These are phyloP conservation scores for Coemansia sp. DNA, from an alignment of 192 early-diverging fungal species.

Conservation along the genomic window DNA sequence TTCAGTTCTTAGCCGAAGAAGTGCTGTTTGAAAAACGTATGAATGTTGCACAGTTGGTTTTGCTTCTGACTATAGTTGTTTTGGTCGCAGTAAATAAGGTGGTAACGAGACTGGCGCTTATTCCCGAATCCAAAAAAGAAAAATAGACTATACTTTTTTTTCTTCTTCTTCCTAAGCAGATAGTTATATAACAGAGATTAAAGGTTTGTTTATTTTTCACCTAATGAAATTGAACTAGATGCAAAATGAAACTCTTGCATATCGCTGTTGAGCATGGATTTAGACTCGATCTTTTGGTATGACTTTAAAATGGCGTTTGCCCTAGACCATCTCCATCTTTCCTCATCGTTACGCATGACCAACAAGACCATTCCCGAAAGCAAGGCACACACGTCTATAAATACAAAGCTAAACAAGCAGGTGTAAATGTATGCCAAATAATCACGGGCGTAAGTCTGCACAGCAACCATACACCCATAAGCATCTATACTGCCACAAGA, in stretches of 20 bases:
- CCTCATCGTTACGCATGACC: slow-evolving; percentile 43
- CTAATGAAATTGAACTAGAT: not conserved
- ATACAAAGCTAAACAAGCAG: slow-evolving; percentile 42
- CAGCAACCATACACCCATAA: slow-evolving; percentile 38
- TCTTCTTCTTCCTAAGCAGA: not conserved
- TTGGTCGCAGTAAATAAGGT: slow-evolving; percentile 53
- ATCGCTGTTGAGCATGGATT: slow-evolving; percentile 1
- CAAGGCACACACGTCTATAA: slow-evolving; percentile 37
- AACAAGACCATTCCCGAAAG: slow-evolving; percentile 37
- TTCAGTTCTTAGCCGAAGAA: slow-evolving; percentile 53
- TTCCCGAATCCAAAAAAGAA: slow-evolving; percentile 56
- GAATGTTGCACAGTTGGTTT: slow-evolving; percentile 54
- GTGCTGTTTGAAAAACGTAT: slow-evolving; percentile 59
- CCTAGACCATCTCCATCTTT: slow-evolving; percentile 45
- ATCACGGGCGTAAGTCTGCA: slow-evolving; percentile 35
- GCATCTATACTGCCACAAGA: slow-evolving; percentile 16
- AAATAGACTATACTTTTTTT: slow-evolving; percentile 17
- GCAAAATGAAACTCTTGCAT: not conserved
- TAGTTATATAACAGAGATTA: too few species aligned
- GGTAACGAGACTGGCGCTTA: slow-evolving; percentile 45
- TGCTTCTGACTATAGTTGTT: slow-evolving; percentile 46
- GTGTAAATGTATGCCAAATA: slow-evolving; percentile 39
- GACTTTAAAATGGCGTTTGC: slow-evolving; percentile 47
- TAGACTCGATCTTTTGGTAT: slow-evolving; percentile 5
- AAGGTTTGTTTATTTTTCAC: not conserved